A percentile compares a stretch with the other conserved stretches of the same genome.
phyloP scores from a whole-genome alignment of 1,139 yeast genomes.

The Candida labiduridarum region DNA sequence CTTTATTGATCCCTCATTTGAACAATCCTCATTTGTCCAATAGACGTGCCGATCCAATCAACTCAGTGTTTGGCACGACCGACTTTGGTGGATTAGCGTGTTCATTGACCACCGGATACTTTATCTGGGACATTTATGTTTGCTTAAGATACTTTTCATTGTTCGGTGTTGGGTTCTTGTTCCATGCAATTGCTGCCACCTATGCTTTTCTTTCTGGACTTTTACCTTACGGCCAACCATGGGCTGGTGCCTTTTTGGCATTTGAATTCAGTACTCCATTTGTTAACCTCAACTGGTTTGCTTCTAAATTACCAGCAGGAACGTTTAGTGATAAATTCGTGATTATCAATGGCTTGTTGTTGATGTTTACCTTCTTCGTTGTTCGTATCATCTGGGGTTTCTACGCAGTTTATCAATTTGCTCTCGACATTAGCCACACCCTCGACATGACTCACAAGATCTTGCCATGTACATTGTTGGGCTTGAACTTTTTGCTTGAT shows the following conservation, averaged over 20 bases:
- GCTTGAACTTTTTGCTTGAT: constrained; percentile 67
- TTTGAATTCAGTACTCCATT: constrained; percentile 95
- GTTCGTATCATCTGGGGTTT: constrained; percentile 90
- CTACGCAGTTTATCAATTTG: constrained; percentile 61
- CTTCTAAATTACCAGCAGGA: constrained; percentile 69
- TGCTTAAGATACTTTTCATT: constrained; percentile 60
- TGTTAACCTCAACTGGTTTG: constrained; percentile 89
- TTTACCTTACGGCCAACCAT: constrained; percentile 61
- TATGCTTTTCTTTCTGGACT: constrained; percentile 65
- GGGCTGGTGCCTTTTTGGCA: constrained; percentile 79
- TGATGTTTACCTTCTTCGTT: constrained; percentile 71
- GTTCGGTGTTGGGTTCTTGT: constrained; percentile 81
- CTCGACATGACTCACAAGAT: constrained; percentile 28
- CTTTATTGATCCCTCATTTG: constrained; percentile 60
- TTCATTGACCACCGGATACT: constrained; percentile 80
- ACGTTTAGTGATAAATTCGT: constrained; percentile 54
- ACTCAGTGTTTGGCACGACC: constrained; percentile 61
- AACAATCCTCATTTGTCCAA: constrained; percentile 49
- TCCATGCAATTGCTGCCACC: constrained; percentile 86
- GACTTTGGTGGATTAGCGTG: constrained; percentile 76
- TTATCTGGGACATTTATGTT: constrained; percentile 84
- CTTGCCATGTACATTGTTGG: constrained; percentile 47
- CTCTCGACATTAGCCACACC: constrained; percentile 52
- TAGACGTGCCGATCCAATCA: constrained; percentile 43
- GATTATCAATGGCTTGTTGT: constrained; percentile 66